These are phyloP conservation scores for Aspergillus alliaceus DNA, from an alignment of 2,329 filamentous ascomycete genomes.

Conservation along the genomic window DNA sequence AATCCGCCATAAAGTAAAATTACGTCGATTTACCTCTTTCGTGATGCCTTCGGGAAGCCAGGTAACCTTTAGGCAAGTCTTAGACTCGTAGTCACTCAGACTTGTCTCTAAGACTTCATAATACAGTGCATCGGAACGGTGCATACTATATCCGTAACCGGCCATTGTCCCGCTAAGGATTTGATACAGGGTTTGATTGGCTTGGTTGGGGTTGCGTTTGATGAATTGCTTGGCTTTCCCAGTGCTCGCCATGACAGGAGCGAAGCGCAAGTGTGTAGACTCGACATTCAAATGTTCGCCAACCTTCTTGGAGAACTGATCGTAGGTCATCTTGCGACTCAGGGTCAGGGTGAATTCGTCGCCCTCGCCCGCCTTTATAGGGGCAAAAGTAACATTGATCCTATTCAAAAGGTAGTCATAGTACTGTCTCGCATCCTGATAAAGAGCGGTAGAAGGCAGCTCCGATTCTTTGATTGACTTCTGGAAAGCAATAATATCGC, in stretches of 20 bases:
- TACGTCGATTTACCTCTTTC: conserved; percentile 67
- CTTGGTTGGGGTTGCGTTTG: conserved; percentile 70
- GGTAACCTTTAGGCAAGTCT: conserved; percentile 79
- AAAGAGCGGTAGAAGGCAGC: conserved; percentile 47
- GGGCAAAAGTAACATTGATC: conserved; percentile 74
- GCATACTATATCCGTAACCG: conserved; percentile 65
- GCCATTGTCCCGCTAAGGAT: conserved; percentile 77
- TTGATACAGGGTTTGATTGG: conserved; percentile 68
- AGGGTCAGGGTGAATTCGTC: conserved; percentile 76
- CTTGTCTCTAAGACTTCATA: conserved; percentile 96
- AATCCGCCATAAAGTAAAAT: background rate
- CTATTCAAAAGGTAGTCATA: conserved; percentile 93
- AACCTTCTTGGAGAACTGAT: conserved; percentile 80
- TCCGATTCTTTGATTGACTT: conserved; percentile 52
- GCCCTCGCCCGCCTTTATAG: conserved; percentile 54
- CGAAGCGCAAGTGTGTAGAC: conserved; percentile 86
- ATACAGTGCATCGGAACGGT: conserved; percentile 76
- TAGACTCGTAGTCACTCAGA: conserved; percentile 86
- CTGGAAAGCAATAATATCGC: conserved; percentile 96
- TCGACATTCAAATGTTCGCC: conserved; percentile 74
- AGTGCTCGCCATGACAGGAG: conserved; percentile 74
- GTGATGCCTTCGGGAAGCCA: conserved; percentile 87
- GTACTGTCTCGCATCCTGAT: conserved; percentile 73
- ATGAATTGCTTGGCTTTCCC: conserved; percentile 77
- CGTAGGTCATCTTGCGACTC: conserved; percentile 87